Percentiles rank a stretch among this genome's conserved stretches.
phyloP scores from a whole-genome alignment of 805 yeast species.

The Hanseniaspora occidentalis region DNA sequence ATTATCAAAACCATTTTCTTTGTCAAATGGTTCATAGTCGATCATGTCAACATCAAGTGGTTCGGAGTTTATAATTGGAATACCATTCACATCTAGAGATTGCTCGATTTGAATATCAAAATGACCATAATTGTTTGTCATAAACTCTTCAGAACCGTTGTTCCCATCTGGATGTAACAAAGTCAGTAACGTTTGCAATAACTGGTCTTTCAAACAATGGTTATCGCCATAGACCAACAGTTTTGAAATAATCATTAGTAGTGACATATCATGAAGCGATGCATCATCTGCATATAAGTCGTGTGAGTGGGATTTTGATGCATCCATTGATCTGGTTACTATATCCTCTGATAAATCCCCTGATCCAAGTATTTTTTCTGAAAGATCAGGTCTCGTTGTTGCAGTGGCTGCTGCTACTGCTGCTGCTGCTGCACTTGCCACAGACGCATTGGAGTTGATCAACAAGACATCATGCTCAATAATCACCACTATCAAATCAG shows the following conservation, averaged over 20 bases:
- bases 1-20: no score
- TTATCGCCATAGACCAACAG: slow-evolving; percentile 51
- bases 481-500: slow-evolving; percentile 67
- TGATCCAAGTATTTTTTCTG: no score
- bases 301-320: no score
- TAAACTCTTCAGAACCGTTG: slow-evolving; percentile 10
- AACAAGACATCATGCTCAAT: slow-evolving; percentile 73
- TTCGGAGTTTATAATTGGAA: background rate
- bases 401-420: slow-evolving; percentile 2
- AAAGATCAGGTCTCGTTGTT: slow-evolving; percentile 6
- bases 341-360: no score
- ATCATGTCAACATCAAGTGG: no score
- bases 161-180: slow-evolving; percentile 47
- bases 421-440: slow-evolving; percentile 2
- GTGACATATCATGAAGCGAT: slow-evolving; percentile 35
- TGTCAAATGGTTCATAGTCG: no score
- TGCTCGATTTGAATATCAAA: slow-evolving; percentile 2
- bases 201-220: slow-evolving; percentile 68
- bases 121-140: slow-evolving; percentile 2
- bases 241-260: slow-evolving; percentile 42
- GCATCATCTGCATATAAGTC: no score
- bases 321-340: no score
- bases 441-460: slow-evolving; percentile 24
- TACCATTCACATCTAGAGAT: background rate
- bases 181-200: slow-evolving; percentile 69